These are phyloP conservation scores for Singerocomus inundabilis DNA, from an alignment of 1,284 basidiomycete genomes.

Conservation along the genomic window DNA sequence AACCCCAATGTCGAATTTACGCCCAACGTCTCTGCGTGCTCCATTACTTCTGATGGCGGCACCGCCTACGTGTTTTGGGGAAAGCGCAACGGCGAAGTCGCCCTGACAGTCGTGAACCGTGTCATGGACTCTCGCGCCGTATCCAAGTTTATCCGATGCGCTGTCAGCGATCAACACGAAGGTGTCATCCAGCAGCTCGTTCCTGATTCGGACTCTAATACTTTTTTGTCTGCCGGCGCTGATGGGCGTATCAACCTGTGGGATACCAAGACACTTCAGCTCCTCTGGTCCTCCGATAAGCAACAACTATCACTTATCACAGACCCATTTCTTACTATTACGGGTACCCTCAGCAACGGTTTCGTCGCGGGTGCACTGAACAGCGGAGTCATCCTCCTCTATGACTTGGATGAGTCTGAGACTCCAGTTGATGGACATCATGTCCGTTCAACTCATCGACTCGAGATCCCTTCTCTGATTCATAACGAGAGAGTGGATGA, in stretches of 20 bases:
- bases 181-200: conserved; percentile 52
- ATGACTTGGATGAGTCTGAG: conserved; percentile 40
- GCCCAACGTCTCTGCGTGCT: conserved; percentile 61
- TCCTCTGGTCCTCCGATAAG: conserved; percentile 60
- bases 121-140: conserved; percentile 57
- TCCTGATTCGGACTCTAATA: conserved; percentile 42
- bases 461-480: conserved; percentile 31
- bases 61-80: conserved; percentile 78
- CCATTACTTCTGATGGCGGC: conserved; percentile 59
- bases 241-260: conserved; percentile 74
- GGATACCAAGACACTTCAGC: conserved; percentile 52
- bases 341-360: conserved; percentile 42
- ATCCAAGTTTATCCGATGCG: conserved; percentile 48
- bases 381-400: conserved; percentile 57
- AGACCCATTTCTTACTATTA: conserved; percentile 52
- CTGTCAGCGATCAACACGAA: conserved; percentile 55
- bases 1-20: conserved; percentile 79
- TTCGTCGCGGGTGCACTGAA: conserved; percentile 48
- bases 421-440: conserved; percentile 12
- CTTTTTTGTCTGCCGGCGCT: conserved; percentile 52
- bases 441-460: conserved; percentile 15
- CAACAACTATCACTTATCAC: conserved; percentile 36
- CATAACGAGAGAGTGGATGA: conserved; percentile 23
- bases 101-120: conserved; percentile 55
- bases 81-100: conserved; percentile 66